These are phyloP conservation scores for Talaromyces ruber DNA, from an alignment of 495 filamentous ascomycete species.

Conservation along the genomic window DNA sequence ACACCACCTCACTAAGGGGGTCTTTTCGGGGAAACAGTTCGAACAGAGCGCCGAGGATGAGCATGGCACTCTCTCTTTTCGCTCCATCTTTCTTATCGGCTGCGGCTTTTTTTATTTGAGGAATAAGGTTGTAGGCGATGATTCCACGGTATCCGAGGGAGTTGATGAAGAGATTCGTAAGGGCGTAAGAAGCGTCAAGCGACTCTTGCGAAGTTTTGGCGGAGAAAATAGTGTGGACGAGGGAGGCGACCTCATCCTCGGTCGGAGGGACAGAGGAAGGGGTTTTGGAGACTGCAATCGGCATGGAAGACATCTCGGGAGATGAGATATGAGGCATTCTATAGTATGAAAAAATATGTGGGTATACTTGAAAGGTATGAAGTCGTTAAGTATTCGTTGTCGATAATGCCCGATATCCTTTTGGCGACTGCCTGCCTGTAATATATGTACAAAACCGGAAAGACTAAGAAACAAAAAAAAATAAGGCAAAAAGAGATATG, in stretches of 20 bases:
- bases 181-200: constrained; percentile 75
- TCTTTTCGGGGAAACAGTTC: constrained; percentile 77
- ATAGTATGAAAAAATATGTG: constrained; percentile 5
- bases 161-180: constrained; percentile 71
- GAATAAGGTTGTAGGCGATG: constrained; percentile 59
- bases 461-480: not conserved
- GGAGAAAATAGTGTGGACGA: constrained; percentile 68
- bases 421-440: constrained; percentile 1
- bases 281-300: constrained; percentile 50
- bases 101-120: constrained; percentile 73
- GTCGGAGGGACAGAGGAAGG: constrained; percentile 51
- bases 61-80: constrained; percentile 86
- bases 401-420: not conserved
- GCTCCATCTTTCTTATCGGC: constrained; percentile 88
- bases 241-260: constrained; percentile 59
- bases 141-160: constrained; percentile 73
- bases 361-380: constrained; percentile 1
- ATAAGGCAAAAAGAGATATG: not conserved
- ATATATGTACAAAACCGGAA: constrained; percentile 2
- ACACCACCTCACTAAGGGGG: constrained; percentile 68
- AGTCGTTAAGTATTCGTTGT: not conserved
- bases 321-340: constrained; percentile 64
- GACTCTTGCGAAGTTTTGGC: constrained; percentile 78
- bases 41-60: constrained; percentile 85
- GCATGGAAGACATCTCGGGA: constrained; percentile 48